Evolutionary conservation across 306 rosid genomes (phyloP).

Genomic region (Prunus mume): DNA sequence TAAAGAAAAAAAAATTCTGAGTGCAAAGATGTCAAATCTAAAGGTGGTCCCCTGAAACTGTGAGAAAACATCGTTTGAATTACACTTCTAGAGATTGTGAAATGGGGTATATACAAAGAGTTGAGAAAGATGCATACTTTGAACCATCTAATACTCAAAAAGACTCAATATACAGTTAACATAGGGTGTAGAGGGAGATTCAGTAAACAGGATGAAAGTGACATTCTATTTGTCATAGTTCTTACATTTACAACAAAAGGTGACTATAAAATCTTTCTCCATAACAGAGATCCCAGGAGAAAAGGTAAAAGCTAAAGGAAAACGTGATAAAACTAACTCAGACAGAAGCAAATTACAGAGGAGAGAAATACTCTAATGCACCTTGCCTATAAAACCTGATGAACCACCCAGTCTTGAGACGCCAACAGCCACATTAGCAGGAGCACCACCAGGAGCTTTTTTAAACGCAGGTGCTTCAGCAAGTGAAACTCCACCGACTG

Average conservation of each 20-base stretch:
- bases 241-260: not conserved
- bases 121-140: not conserved
- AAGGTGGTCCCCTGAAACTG: not conserved
- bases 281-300: not conserved
- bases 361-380: conserved; percentile 16
- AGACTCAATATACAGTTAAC: not conserved
- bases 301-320: not conserved
- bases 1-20: not conserved
- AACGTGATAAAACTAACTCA: not conserved
- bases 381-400: conserved; percentile 88
- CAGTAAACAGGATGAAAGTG: not conserved
- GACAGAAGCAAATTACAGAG: not conserved
- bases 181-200: not conserved
- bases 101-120: not conserved
- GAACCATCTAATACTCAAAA: not conserved
- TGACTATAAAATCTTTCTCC: not conserved
- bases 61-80: not conserved
- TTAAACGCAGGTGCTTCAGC: conserved; percentile 93
- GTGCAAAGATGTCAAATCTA: not conserved
- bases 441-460: conserved; percentile 97
- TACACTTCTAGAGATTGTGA: not conserved
- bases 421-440: conserved; percentile 96
- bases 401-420: conserved; percentile 77
- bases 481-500: conserved; percentile 77
- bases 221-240: not conserved